These are phyloP conservation scores for Ilyonectria robusta DNA, from an alignment of 2,329 filamentous ascomycete species.

Conservation along the genomic window DNA sequence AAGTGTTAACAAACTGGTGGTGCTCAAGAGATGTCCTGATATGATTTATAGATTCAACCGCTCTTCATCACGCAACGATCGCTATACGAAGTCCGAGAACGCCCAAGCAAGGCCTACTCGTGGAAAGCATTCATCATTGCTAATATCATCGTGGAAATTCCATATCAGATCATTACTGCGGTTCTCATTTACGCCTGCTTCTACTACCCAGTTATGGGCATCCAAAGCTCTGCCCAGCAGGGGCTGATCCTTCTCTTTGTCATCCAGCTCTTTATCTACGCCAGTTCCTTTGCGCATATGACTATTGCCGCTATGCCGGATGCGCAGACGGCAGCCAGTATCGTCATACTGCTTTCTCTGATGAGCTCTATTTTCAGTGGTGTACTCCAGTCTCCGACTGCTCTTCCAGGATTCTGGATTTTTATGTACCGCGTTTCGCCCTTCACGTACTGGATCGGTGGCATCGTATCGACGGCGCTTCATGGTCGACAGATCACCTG, in stretches of 20 bases:
- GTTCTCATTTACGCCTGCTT: constrained; percentile 75
- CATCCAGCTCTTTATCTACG: constrained; percentile 78
- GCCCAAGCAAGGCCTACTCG: constrained; percentile 81
- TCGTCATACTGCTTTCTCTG: constrained; percentile 72
- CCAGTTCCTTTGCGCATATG: constrained; percentile 81
- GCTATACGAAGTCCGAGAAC: constrained; percentile 83
- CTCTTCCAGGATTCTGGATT: constrained; percentile 80
- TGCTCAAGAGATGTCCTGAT: constrained; percentile 23
- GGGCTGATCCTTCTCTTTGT: constrained; percentile 76
- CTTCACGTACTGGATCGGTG: constrained; percentile 78
- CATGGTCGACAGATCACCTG: constrained; percentile 57
- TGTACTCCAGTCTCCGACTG: constrained; percentile 63
- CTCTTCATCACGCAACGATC: constrained; percentile 81
- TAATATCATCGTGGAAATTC: constrained; percentile 80
- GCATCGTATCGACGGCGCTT: constrained; percentile 77
- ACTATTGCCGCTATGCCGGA: constrained; percentile 79
- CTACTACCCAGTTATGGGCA: constrained; percentile 74
- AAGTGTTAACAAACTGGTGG: neutral
- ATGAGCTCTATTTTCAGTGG: constrained; percentile 74
- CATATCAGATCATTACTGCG: constrained; percentile 76
- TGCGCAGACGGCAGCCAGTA: constrained; percentile 75
- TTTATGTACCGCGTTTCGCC: constrained; percentile 80
- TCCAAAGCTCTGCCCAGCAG: constrained; percentile 68
- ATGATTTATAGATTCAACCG: constrained; percentile 72
- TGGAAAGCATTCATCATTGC: constrained; percentile 82